phyloP scores from a whole-genome alignment of 495 filamentous ascomycete species.

The Neurospora sp. region DNA sequence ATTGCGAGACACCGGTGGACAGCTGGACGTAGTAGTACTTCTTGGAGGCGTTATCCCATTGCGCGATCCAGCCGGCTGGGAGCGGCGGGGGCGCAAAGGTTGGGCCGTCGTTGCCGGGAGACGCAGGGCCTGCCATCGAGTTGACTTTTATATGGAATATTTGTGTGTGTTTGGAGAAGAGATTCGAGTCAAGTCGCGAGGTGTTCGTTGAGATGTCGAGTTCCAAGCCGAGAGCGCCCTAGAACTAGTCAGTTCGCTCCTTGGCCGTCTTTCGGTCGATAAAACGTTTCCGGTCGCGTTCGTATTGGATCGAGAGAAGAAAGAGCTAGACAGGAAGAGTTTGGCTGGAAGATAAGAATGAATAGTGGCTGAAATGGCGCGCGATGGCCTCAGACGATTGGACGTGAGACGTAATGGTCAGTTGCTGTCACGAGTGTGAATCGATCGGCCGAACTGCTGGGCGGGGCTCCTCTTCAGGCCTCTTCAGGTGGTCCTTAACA shows the following conservation, averaged over 20 bases:
- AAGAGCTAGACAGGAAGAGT: slow-evolving; percentile 1
- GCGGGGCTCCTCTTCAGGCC: not conserved
- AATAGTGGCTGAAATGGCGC: not conserved
- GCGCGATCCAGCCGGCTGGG: slow-evolving; percentile 71
- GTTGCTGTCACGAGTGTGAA: not conserved
- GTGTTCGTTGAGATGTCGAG: not conserved
- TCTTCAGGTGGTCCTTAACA: not conserved
- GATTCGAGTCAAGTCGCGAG: not conserved
- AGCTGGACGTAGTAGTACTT: slow-evolving; percentile 78
- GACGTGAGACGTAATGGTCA: not conserved
- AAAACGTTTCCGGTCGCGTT: not conserved
- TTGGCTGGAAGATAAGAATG: not conserved
- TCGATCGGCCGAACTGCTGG: not conserved
- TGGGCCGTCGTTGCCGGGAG: slow-evolving; percentile 57
- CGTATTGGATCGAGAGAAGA: not conserved
- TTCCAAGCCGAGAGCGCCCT: not conserved
- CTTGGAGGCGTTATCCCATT: slow-evolving; percentile 64
- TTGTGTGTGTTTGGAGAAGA: not conserved
- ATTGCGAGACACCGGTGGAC: slow-evolving; percentile 64
- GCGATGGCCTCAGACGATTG: not conserved
- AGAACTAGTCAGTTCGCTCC: not conserved
- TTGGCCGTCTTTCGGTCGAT: not conserved
- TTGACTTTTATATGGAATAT: slow-evolving; percentile 2
- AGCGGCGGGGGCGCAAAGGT: slow-evolving; percentile 59
- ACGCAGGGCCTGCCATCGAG: slow-evolving; percentile 39